Percentiles rank a stretch among this genome's conserved stretches.
These are phyloP conservation scores for Cupressus sempervirens DNA, from an alignment of 75 land plant genomes.

Conservation along the genomic window DNA sequence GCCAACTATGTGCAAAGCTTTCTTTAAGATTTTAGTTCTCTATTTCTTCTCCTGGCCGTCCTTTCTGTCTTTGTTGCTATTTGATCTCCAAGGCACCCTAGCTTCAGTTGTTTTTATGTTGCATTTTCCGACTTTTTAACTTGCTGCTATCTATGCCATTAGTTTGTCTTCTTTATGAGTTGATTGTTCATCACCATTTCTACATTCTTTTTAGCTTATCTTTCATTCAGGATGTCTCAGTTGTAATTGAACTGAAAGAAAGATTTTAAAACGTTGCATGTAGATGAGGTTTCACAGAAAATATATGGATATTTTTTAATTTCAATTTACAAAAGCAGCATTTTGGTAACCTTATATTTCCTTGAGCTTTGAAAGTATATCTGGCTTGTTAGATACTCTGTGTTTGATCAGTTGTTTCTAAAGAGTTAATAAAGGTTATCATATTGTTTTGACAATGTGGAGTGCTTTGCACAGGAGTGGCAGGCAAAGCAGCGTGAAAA, in stretches of 20 bases:
- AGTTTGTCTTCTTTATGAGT: neutral
- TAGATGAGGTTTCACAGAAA: neutral
- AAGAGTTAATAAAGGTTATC: neutral
- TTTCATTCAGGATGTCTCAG: neutral
- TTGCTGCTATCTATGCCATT: neutral
- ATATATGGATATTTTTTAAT: neutral
- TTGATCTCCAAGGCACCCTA: neutral
- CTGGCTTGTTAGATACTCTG: neutral
- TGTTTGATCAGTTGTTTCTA: neutral
- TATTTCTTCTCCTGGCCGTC: neutral
- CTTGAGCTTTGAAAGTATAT: neutral
- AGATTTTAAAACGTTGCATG: neutral
- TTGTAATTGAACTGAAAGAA: neutral
- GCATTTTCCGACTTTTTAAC: neutral
- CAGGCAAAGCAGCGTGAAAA: slow-evolving; percentile 72
- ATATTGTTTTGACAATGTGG: slow-evolving; percentile 4
- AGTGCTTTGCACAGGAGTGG: slow-evolving; percentile 71
- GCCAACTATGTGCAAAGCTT: too few relatives aligned
- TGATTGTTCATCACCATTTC: neutral
- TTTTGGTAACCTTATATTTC: neutral
- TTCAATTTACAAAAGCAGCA: neutral
- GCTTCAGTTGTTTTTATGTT: slow-evolving; percentile 1
- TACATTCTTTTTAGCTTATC: neutral
- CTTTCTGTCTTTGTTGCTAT: neutral
- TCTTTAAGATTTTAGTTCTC: neutral